Percentiles rank a stretch among this genome's conserved stretches.
phyloP scores from a whole-genome alignment of 768 basidiomycete species.

The Lactarius indigo region DNA sequence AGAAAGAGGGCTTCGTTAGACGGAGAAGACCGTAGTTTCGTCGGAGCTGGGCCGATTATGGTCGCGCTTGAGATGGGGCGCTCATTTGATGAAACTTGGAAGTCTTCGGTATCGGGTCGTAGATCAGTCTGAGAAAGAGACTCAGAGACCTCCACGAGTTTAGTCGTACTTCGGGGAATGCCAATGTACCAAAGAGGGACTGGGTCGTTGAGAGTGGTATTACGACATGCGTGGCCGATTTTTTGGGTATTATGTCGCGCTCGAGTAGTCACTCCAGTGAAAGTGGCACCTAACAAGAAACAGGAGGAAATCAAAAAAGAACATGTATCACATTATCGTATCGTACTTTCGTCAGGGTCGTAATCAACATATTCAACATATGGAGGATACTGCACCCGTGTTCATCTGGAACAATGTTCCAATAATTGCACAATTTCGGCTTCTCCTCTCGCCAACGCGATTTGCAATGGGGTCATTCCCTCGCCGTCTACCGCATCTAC shows the following conservation, averaged over 20 bases:
- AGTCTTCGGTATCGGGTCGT: slow-evolving; percentile 30
- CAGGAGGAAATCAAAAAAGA: no score
- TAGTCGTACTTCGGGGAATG: not conserved
- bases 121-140: no score
- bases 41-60: slow-evolving; percentile 51
- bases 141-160: no score
- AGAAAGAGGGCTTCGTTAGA: slow-evolving; percentile 55
- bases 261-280: not conserved
- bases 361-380: no score
- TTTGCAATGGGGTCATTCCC: not conserved
- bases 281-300: no score
- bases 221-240: not conserved
- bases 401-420: not conserved
- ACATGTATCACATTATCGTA: not conserved
- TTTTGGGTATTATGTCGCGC: not conserved
- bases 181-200: no score
- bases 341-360: not conserved
- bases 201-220: not conserved
- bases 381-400: not conserved
- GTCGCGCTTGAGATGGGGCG: slow-evolving; percentile 51
- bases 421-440: not conserved
- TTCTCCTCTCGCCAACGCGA: not conserved
- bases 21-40: slow-evolving; percentile 66
- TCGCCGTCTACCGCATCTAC: not conserved
- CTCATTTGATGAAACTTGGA: slow-evolving; percentile 50